phyloP scores from a whole-genome alignment of 73 alveolate species.

The Breviolum minutum region DNA sequence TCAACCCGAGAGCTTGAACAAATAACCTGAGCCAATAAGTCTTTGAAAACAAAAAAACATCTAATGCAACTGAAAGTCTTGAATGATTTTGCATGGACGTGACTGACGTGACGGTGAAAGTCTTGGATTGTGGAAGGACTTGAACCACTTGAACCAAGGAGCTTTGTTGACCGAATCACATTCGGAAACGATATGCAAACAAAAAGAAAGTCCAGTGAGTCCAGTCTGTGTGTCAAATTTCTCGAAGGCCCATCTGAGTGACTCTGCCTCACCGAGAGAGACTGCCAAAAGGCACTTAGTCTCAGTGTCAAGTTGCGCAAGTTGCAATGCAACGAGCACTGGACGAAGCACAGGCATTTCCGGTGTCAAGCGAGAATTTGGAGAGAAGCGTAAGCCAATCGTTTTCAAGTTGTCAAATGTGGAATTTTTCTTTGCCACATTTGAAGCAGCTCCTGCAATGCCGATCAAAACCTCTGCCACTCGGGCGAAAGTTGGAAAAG shows the following conservation, averaged over 20 bases:
- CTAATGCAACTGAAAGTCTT: too few species aligned
- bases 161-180: background rate
- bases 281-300: background rate
- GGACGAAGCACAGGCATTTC: conserved; percentile 15
- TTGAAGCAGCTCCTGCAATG: background rate
- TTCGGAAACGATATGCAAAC: conserved; percentile 18
- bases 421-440: conserved; percentile 10
- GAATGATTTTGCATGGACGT: background rate
- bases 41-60: background rate
- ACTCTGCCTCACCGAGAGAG: conserved; percentile 53
- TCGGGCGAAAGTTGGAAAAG: background rate
- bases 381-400: conserved; percentile 39
- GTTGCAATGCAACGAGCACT: conserved; percentile 29
- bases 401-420: background rate
- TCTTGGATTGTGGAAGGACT: too few species aligned
- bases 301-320: background rate
- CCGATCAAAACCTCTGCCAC: conserved; percentile 28
- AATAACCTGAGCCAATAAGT: conserved; percentile 1
- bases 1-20: background rate
- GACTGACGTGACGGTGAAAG: background rate
- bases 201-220: background rate
- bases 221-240: background rate
- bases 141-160: too few species aligned
- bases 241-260: conserved; percentile 37
- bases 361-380: conserved; percentile 23